Evolutionary conservation across 108 stramenopile genomes (phyloP).

Genomic region (Bacterosira constricta): DNA sequence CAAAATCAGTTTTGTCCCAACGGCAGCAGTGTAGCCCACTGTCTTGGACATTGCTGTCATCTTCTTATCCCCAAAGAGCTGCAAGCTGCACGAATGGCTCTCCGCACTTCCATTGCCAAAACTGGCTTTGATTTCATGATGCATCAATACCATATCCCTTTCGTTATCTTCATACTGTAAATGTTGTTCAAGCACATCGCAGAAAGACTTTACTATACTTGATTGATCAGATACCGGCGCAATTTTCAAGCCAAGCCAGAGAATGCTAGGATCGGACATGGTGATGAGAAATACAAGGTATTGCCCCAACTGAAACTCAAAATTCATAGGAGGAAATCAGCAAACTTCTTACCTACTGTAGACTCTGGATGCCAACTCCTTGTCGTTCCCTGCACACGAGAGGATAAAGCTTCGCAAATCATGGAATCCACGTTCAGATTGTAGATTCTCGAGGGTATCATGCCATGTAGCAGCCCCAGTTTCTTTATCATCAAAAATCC

Average conservation of each 20-base stretch:
- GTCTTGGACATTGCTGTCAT: conserved; percentile 79
- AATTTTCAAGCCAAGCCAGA: conserved; percentile 53
- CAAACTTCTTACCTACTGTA: conserved; percentile 10
- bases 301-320: background rate
- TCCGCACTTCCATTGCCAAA: conserved; percentile 61
- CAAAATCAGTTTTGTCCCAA: conserved; percentile 63
- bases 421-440: conserved; percentile 9
- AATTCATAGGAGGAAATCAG: background rate
- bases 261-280: conserved; percentile 36
- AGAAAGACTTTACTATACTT: conserved; percentile 66
- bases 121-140: conserved; percentile 59
- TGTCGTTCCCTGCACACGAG: conserved; percentile 44
- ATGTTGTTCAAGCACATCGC: conserved; percentile 53
- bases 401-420: conserved; percentile 53
- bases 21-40: conserved; percentile 75
- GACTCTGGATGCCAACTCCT: conserved; percentile 38
- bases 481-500: conserved; percentile 47
- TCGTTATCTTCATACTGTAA: conserved; percentile 53
- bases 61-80: conserved; percentile 62
- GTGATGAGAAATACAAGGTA: too few relatives aligned
- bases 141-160: conserved; percentile 78
- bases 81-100: conserved; percentile 53
- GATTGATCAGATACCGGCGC: conserved; percentile 30
- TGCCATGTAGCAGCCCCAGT: conserved; percentile 38
- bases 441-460: conserved; percentile 35